Conservation (phyloP, 2,329 filamentous ascomycete genomes). For the Fusarium veterinarium region DNA sequence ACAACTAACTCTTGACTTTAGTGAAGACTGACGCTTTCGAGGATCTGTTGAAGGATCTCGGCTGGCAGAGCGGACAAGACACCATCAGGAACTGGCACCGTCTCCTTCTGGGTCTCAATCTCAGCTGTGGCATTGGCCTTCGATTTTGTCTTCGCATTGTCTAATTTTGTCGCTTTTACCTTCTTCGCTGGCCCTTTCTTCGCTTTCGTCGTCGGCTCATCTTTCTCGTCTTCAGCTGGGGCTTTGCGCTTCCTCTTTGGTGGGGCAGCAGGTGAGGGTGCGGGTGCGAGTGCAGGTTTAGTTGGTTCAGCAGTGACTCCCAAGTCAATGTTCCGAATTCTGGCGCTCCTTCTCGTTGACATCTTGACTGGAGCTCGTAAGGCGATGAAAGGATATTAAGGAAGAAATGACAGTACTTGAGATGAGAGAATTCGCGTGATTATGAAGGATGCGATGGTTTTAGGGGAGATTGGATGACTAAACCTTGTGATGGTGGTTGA, state of each 20-base stretch:
- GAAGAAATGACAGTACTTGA: not conserved
- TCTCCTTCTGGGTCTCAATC: rapidly evolving
- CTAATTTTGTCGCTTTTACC: rapidly evolving
- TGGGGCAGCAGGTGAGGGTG: not conserved
- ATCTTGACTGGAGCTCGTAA: not conserved
- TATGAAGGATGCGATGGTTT: not conserved
- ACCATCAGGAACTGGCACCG: not conserved
- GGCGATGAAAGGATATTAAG: rapidly evolving
- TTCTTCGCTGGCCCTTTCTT: not conserved
- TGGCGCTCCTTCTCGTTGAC: not conserved
- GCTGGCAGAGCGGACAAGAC: not conserved
- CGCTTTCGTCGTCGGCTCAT: not conserved
- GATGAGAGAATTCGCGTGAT: not conserved
- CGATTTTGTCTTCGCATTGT: rapidly evolving
- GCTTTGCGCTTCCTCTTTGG: not conserved
- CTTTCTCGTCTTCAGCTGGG: not conserved
- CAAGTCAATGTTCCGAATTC: not conserved
- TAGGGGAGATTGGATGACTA: not conserved
- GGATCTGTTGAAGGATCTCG: not conserved
- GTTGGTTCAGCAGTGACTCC: not conserved
- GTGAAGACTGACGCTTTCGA: not conserved
- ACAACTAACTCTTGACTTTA: rapidly evolving
- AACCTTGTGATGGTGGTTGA: not conserved
- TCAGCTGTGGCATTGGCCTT: rapidly evolving
- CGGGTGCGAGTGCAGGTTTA: not conserved